These are phyloP conservation scores for Polygonum aviculare DNA, from an alignment of 148 eudicot genomes.

Conservation along the genomic window DNA sequence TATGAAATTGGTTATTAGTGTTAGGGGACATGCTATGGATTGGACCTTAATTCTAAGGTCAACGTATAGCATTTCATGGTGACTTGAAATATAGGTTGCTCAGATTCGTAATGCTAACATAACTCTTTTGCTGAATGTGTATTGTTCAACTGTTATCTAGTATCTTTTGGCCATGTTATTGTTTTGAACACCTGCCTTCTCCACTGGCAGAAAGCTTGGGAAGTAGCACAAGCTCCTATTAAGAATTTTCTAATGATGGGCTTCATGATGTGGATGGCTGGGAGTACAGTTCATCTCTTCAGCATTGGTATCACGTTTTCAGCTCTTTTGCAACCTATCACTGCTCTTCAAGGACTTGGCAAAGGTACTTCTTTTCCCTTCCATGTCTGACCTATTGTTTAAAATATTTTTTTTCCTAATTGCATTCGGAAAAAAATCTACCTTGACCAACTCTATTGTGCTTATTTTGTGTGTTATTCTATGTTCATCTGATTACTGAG, in stretches of 20 bases:
- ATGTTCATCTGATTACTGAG: background rate
- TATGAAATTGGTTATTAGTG: background rate
- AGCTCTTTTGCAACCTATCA: conserved; percentile 88
- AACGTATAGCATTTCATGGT: background rate
- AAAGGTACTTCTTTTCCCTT: conserved; percentile 39
- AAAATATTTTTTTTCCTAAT: background rate
- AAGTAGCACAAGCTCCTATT: conserved; percentile 88
- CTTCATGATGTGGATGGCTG: conserved; percentile 99
- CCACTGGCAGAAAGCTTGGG: conserved; percentile 87
- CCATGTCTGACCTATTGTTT: background rate
- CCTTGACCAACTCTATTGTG: background rate
- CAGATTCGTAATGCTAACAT: background rate
- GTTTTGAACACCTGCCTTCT: background rate
- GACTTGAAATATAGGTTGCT: background rate
- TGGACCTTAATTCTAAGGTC: background rate
- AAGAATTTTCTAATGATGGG: conserved; percentile 96
- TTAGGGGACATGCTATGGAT: background rate
- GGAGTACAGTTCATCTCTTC: conserved; percentile 92
- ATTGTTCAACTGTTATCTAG: background rate
- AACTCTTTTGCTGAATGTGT: background rate
- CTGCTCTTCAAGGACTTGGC: conserved; percentile 92
- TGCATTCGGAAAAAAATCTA: background rate
- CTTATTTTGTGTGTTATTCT: background rate
- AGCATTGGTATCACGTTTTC: conserved; percentile 97
- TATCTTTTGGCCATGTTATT: background rate